Evolutionary conservation across 2,329 filamentous ascomycete species (phyloP), one percentile per base, ranked within the genome.

Genomic region (Talaromyces amestolkiae): DNA sequence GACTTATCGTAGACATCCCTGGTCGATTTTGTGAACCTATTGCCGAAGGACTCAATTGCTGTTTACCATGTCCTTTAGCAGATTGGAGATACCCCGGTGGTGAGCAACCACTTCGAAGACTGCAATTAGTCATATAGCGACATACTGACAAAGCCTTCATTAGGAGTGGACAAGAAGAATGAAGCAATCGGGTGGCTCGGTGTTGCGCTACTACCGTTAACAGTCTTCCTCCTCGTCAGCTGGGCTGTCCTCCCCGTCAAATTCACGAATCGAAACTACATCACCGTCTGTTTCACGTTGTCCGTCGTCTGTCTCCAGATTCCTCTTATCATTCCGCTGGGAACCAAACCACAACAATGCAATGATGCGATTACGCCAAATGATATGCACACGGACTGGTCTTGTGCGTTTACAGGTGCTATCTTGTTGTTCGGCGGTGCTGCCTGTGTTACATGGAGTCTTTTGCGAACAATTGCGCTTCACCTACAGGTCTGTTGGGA

Each of bases 401-500:
- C 92, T 3, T 99, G 95, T 75, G 95, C 93, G 5, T 90, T 93
- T 66, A 97, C 93, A 0, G 95, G 95, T 10, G 86, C 92, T 1
- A 89, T 97, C 69, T 81, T 99, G 60, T 85, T 98, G 60, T 86
- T 93, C 35, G 95, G 95, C 62, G 95, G 93, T 51, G 91, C 93
- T 85, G 86, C 87, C 35, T 91, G 89, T 54, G 87, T 92, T 37
- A 88, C 96, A 77, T 99, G 95, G 94, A 86, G 85, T 85, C 96
- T 97, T 75, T 85, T 97, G 67, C 88, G 95, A 68, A 91, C 94
- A 0, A 80, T 98, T 39, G 96, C 93, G 4, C 89, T 99, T 72
- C 95, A 99, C 78, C 87, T 99, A 31, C 95, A 98, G 78, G 97
- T 99, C 69, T 97, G 93, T 82, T 99, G 95, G 95, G 93, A 98